Percentiles rank a stretch among this genome's conserved stretches.
Evolutionary conservation across 306 rosid species (phyloP).

Genomic region (Sesbania bispinosa): DNA sequence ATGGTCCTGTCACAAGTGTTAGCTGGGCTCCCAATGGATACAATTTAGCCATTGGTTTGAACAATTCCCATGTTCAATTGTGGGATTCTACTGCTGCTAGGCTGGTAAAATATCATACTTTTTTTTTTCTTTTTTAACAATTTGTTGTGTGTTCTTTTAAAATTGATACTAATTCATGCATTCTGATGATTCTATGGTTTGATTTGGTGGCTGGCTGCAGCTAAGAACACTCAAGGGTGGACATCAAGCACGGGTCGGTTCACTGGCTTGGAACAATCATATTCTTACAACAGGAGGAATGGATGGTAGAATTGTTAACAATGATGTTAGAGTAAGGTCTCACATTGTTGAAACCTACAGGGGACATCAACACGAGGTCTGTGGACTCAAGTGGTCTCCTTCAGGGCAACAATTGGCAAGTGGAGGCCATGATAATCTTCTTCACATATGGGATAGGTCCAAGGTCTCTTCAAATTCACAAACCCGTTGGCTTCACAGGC

Average conservation of each 20-base stretch:
- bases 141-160: not conserved
- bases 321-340: slow-evolving; percentile 68
- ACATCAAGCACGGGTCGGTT: slow-evolving; percentile 62
- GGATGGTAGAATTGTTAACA: slow-evolving; percentile 65
- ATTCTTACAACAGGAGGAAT: slow-evolving; percentile 76
- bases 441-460: slow-evolving; percentile 75
- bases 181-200: not conserved
- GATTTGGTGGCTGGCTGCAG: slow-evolving; percentile 33
- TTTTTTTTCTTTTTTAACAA: not conserved
- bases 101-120: slow-evolving; percentile 38
- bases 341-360: slow-evolving; percentile 66
- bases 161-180: not conserved
- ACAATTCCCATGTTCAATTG: slow-evolving; percentile 67
- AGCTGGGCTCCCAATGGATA: slow-evolving; percentile 84
- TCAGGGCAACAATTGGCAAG: slow-evolving; percentile 75
- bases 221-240: slow-evolving; percentile 58
- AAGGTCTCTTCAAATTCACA: slow-evolving; percentile 49
- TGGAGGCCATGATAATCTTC: slow-evolving; percentile 75
- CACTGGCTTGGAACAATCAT: slow-evolving; percentile 76
- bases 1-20: slow-evolving; percentile 69
- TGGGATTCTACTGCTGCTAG: slow-evolving; percentile 59
- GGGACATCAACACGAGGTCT: slow-evolving; percentile 71
- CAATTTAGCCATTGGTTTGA: slow-evolving; percentile 65
- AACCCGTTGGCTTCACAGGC: slow-evolving; percentile 74
- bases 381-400: slow-evolving; percentile 81